A percentile compares a stretch with the other conserved stretches of the same genome.
These are phyloP conservation scores for Amauroascus verrucosus DNA, from an alignment of 2,329 filamentous ascomycete species.

Conservation along the genomic window DNA sequence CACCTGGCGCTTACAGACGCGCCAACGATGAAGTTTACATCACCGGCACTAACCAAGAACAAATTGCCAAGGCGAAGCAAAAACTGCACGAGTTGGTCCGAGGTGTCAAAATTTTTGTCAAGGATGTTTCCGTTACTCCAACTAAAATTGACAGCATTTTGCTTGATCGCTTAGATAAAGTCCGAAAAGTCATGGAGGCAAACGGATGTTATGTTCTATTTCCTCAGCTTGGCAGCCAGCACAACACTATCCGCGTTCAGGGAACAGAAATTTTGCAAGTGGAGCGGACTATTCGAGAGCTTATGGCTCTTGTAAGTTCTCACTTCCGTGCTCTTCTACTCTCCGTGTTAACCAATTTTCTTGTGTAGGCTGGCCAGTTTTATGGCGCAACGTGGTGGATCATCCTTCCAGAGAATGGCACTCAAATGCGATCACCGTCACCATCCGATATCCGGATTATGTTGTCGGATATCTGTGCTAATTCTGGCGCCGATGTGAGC, in stretches of 20 bases:
- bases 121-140: constrained; percentile 79
- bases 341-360: neutral
- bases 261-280: constrained; percentile 88
- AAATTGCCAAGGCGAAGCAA: constrained; percentile 79
- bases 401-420: constrained; percentile 59
- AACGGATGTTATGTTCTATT: constrained; percentile 94
- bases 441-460: constrained; percentile 71
- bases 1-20: constrained; percentile 67
- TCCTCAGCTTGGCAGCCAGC: constrained; percentile 74
- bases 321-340: neutral
- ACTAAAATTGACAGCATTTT: constrained; percentile 93
- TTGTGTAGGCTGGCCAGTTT: constrained; percentile 76
- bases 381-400: constrained; percentile 97
- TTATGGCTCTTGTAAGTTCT: constrained; percentile 74
- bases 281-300: constrained; percentile 85
- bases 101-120: constrained; percentile 73
- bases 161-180: constrained; percentile 83
- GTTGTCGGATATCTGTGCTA: constrained; percentile 90
- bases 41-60: constrained; percentile 75
- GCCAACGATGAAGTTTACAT: constrained; percentile 90
- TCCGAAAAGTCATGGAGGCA: constrained; percentile 92
- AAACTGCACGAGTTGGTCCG: constrained; percentile 78
- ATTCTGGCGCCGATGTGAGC: constrained; percentile 86
- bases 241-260: constrained; percentile 77
- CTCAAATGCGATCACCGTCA: constrained; percentile 49